Evolutionary conservation across 2,329 filamentous ascomycete species (phyloP).

Genomic region (Diaporthe citrichinensis): DNA sequence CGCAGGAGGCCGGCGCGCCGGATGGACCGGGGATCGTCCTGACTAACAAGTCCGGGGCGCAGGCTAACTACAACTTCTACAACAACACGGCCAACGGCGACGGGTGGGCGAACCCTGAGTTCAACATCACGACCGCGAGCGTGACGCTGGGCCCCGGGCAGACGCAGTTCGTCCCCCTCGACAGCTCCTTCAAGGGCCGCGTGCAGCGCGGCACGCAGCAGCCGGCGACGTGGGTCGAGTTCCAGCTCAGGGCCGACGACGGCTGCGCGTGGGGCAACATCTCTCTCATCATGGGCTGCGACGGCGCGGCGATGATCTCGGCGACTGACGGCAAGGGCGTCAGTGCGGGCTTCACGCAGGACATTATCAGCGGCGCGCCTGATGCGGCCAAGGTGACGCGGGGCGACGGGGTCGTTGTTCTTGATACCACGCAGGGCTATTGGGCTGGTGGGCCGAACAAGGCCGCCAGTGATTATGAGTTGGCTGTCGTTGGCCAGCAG

Average conservation of each 20-base stretch:
- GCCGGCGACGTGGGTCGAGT: constrained; percentile 57
- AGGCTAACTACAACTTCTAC: constrained; percentile 25
- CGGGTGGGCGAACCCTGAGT: constrained; percentile 19
- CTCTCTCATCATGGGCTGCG: constrained; percentile 54
- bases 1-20: not conserved
- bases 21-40: constrained; percentile 4
- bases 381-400: constrained; percentile 51
- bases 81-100: constrained; percentile 11
- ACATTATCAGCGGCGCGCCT: constrained; percentile 48
- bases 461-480: constrained; percentile 53
- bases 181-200: constrained; percentile 21
- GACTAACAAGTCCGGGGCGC: constrained; percentile 23
- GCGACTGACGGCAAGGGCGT: constrained; percentile 56
- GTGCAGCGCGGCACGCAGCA: constrained; percentile 54
- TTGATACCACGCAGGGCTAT: constrained; percentile 55
- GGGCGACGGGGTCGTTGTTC: constrained; percentile 50
- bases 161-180: not conserved
- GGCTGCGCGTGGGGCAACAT: constrained; percentile 55
- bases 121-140: constrained; percentile 16
- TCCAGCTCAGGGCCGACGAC: constrained; percentile 55
- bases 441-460: constrained; percentile 55
- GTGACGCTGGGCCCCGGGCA: not conserved
- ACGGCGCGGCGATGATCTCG: constrained; percentile 54
- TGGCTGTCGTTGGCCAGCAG: constrained; percentile 49
- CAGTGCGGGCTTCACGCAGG: constrained; percentile 49